Evolutionary conservation across 2,329 filamentous ascomycete genomes (phyloP).

Genomic region (Triangularia setosa): DNA sequence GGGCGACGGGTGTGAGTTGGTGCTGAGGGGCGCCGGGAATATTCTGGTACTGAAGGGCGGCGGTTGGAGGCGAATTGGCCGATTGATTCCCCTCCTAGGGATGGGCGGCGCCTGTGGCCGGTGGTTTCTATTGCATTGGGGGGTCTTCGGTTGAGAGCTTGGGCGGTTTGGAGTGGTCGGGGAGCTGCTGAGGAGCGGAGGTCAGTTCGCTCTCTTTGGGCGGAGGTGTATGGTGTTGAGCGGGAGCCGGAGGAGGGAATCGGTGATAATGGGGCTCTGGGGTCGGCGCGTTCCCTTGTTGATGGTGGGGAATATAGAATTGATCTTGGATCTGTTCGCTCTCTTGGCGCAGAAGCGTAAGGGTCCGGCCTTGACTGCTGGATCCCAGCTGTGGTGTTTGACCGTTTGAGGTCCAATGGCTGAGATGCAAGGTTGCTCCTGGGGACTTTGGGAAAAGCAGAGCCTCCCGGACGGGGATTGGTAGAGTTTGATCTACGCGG

Average conservation of each 20-base stretch:
- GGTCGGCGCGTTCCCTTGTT: neutral
- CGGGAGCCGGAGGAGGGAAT: neutral
- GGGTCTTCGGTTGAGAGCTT: neutral
- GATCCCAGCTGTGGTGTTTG: neutral
- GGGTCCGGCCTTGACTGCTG: neutral
- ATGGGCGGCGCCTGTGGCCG: neutral
- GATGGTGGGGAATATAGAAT: neutral
- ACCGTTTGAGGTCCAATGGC: neutral
- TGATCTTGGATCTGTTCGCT: neutral
- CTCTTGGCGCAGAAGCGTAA: no score
- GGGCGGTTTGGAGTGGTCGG: neutral
- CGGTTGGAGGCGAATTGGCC: neutral
- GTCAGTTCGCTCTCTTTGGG: neutral
- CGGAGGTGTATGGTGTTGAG: neutral
- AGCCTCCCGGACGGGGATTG: constrained; percentile 20
- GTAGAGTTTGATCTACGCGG: constrained; percentile 18
- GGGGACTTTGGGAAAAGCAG: constrained; percentile 19
- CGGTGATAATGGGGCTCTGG: neutral
- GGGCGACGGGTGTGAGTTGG: neutral
- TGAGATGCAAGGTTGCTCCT: constrained; percentile 3
- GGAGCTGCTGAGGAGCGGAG: neutral
- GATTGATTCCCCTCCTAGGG: neutral
- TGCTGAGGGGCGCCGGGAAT: neutral
- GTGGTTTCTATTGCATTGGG: neutral
- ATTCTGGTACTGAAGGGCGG: neutral